Evolutionary conservation across 192 early-diverging fungal genomes (phyloP).

Genomic region (Dissophora globulifera): DNA sequence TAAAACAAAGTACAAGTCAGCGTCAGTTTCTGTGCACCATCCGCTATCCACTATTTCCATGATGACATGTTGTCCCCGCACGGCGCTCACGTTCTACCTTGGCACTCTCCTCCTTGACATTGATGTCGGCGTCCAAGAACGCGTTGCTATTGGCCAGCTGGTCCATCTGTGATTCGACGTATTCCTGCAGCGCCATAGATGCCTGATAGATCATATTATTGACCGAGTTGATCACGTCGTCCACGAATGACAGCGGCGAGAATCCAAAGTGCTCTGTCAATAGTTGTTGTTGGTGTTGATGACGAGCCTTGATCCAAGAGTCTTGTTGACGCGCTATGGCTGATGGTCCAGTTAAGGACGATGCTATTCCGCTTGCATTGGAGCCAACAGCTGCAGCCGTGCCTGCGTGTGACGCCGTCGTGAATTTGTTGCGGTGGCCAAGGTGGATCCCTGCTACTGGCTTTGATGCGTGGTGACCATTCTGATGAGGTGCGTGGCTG

Average conservation of each 20-base stretch:
- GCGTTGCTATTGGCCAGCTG: slow-evolving; percentile 8
- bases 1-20: slow-evolving; percentile 9
- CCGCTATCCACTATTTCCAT: too few relatives aligned
- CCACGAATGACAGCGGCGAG: slow-evolving; percentile 80
- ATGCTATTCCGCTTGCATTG: not conserved
- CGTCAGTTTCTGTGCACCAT: too few relatives aligned
- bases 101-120: slow-evolving; percentile 16
- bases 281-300: slow-evolving; percentile 54
- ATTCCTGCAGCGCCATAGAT: slow-evolving; percentile 73
- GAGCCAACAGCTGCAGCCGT: too few relatives aligned
- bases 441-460: too few relatives aligned
- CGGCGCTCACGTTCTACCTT: too few relatives aligned
- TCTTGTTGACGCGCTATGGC: slow-evolving; percentile 22
- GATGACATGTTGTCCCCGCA: too few relatives aligned
- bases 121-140: not conserved
- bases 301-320: slow-evolving; percentile 27
- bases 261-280: slow-evolving; percentile 86
- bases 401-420: too few relatives aligned
- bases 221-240: slow-evolving; percentile 82
- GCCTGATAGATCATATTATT: slow-evolving; percentile 80
- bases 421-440: too few relatives aligned
- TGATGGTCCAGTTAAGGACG: not conserved
- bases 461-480: too few relatives aligned
- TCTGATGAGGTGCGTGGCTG: too few relatives aligned
- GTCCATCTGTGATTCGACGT: slow-evolving; percentile 68